Percentiles rank a stretch among this genome's conserved stretches.
Evolutionary conservation across 345 rosid genomes (phyloP).

Genomic region (Reutealis trisperma): DNA sequence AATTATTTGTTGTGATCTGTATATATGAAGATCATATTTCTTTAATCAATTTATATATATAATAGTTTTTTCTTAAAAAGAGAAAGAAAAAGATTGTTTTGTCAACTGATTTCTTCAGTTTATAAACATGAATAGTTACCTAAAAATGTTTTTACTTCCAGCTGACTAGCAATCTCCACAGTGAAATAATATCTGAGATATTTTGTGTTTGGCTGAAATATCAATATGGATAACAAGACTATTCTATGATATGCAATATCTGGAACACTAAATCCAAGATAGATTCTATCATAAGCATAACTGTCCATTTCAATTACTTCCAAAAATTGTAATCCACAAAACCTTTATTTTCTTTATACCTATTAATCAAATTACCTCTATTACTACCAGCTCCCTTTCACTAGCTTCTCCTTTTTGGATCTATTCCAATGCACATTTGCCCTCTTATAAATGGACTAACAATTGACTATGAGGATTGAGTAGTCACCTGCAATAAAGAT

Average conservation of each 20-base stretch:
- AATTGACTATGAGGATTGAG: neutral
- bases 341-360: too few species aligned
- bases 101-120: too few species aligned
- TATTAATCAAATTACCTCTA: neutral
- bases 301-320: too few species aligned
- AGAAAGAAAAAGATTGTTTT: too few species aligned
- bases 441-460: neutral
- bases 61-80: too few species aligned
- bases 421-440: neutral
- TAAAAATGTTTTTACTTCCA: too few species aligned
- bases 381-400: neutral
- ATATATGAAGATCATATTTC: too few species aligned
- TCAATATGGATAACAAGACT: neutral
- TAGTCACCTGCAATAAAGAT: neutral
- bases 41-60: too few species aligned
- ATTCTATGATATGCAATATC: neutral
- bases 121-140: too few species aligned
- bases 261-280: neutral
- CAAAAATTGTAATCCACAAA: too few species aligned
- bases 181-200: slow-evolving; percentile 9
- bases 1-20: neutral
- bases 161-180: neutral
- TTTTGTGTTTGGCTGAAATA: neutral
- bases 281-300: neutral
- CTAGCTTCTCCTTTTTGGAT: neutral